Conservation (phyloP, 345 rosid species). For the Citrus cavaleriei region DNA sequence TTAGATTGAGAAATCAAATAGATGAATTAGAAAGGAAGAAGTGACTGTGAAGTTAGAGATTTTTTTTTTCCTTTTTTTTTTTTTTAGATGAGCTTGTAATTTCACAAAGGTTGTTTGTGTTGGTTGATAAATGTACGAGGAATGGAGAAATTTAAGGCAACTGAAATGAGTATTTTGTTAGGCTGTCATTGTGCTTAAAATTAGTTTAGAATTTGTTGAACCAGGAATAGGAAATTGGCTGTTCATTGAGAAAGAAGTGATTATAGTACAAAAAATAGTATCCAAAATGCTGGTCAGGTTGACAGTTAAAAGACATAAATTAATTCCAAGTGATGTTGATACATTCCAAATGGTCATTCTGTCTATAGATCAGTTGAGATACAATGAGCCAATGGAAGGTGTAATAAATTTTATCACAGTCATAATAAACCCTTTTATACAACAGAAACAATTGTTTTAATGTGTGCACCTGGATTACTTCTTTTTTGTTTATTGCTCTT, state of each 20-base stretch:
- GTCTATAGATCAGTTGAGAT: background rate
- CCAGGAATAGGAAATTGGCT: background rate
- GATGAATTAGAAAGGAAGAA: slow-evolving; percentile 26
- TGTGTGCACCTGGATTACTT: background rate
- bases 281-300: background rate
- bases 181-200: background rate
- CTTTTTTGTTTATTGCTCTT: background rate
- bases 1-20: slow-evolving; percentile 28
- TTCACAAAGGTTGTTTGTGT: slow-evolving; percentile 2
- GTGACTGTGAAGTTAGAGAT: slow-evolving; percentile 11
- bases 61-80: background rate
- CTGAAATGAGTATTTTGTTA: slow-evolving; percentile 14
- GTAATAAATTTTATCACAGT: background rate
- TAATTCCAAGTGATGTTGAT: background rate
- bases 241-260: background rate
- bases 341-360: background rate
- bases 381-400: background rate
- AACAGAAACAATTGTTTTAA: background rate
- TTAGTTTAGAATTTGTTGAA: slow-evolving; percentile 3
- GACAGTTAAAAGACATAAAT: background rate
- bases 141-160: slow-evolving; percentile 14
- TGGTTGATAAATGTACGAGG: background rate
- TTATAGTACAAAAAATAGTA: background rate
- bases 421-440: background rate
- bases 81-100: slow-evolving; percentile 17